Evolutionary conservation across 1,284 basidiomycete genomes (phyloP), one percentile per base, ranked within the genome.

Genomic region (Porogramme epimiltina): DNA sequence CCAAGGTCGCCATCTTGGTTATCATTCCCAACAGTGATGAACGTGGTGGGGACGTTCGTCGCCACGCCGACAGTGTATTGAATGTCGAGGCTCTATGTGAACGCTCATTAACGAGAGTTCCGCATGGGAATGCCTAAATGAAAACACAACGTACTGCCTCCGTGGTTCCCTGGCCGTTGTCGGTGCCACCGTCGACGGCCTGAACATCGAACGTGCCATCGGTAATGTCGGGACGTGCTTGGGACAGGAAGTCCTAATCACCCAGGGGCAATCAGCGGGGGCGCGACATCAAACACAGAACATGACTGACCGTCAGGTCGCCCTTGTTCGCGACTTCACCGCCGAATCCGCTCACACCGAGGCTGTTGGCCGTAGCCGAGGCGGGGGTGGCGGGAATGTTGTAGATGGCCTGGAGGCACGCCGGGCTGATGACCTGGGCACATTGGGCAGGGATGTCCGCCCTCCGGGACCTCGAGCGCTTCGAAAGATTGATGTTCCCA

Each of bases 51-150:
- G 19, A 63, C 59, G 74, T 73, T 78, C 75, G 70, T 80, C 81
- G 69, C 80, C 81, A 87, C 68, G n/a, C 78, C 82, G 16, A 75
- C 78, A 4, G 82, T 79, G 54, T 85, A 85, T 70, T 87, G 81
- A 39, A 84, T 79, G 60, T 86, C 82, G 10, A 87, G 71, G 61
- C 84, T 82, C 42, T 42, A 46, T 42, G n/a, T 4, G 23, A 42
- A 47, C 34, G 28, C 38, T 33, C 43, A 47, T n/a, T 13, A 13
- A 15, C 8, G 28, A 8, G 28, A 31, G 28, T 31, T 31, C 15
- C 28, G 28, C 28, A 15, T 15, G 28, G 9, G 8, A 31, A 31
- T 15, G 8, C 28, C 28, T 8, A 15, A 15, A 31, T 8, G 15
- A 15, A 8, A 8, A 18, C 8, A 18, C 40, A 2, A 54, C 60